Conservation (phyloP, 2,329 filamentous ascomycete species). For the Calycina herbarum region DNA sequence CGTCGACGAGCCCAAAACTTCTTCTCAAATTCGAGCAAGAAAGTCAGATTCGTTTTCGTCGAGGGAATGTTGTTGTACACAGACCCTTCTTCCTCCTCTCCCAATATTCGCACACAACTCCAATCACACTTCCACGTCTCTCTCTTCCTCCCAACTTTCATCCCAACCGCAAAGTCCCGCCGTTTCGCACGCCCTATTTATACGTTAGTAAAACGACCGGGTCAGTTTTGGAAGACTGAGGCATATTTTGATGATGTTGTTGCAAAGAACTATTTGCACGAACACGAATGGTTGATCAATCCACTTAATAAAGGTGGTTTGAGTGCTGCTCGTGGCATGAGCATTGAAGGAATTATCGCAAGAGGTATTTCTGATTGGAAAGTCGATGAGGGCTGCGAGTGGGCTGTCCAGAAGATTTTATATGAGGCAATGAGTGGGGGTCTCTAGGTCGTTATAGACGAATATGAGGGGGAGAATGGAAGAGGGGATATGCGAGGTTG, state of each 20-base stretch:
- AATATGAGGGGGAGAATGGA: not conserved
- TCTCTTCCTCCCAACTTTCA: constrained; percentile 26
- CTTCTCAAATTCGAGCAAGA: not conserved
- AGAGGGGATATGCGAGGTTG: not conserved
- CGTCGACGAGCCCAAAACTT: not conserved
- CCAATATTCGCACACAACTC: not conserved
- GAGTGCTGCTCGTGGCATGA: not conserved
- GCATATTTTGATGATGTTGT: constrained; percentile 36
- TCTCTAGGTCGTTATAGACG: not conserved
- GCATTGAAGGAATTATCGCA: not conserved
- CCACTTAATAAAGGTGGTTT: too few species aligned
- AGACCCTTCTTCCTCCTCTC: not conserved
- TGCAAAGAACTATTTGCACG: constrained; percentile 24
- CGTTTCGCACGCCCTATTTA: constrained; percentile 23
- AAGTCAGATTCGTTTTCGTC: constrained; percentile 19
- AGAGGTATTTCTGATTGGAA: not conserved
- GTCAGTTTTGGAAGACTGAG: constrained; percentile 34
- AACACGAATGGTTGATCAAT: constrained; percentile 21
- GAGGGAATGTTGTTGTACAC: constrained; percentile 26
- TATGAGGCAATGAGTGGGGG: not conserved
- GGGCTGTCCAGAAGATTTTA: not conserved
- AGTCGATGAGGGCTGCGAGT: not conserved
- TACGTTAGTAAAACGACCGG: constrained; percentile 22
- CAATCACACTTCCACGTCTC: constrained; percentile 24
- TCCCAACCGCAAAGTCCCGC: constrained; percentile 17